phyloP scores from a whole-genome alignment of 129 eudicot species.

The Ambrosia trifida region DNA sequence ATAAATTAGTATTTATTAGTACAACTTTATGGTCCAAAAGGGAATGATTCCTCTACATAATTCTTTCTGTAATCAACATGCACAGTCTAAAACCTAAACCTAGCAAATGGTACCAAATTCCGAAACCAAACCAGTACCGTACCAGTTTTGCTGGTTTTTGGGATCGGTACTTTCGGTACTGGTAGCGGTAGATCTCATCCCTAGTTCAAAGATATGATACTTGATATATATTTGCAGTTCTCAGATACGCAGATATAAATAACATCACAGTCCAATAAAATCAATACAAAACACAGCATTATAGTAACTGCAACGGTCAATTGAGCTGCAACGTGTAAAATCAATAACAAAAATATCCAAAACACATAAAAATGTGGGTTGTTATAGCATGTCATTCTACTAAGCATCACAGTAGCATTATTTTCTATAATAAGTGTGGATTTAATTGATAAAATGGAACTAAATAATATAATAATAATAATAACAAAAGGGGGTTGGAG shows the following conservation, averaged over 20 bases:
- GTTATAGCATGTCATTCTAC: constrained; percentile 3
- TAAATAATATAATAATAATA: too few relatives aligned
- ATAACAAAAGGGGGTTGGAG: background rate
- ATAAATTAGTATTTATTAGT: background rate
- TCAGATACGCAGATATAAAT: background rate
- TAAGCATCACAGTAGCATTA: background rate
- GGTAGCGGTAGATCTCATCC: too few relatives aligned
- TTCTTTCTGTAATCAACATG: background rate
- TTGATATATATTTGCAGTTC: background rate
- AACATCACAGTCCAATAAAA: background rate
- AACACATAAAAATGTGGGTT: background rate
- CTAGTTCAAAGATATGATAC: background rate
- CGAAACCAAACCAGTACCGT: too few relatives aligned
- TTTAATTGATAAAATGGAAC: background rate
- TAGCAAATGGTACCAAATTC: too few relatives aligned
- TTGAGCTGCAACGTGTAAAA: background rate
- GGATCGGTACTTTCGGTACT: too few relatives aligned
- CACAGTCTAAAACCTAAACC: background rate
- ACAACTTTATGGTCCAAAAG: background rate
- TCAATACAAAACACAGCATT: constrained; percentile 13
- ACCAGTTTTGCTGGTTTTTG: too few relatives aligned
- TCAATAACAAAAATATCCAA: constrained; percentile 4
- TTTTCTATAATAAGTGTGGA: background rate
- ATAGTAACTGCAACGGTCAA: background rate
- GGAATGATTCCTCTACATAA: background rate